phyloP scores from a whole-genome alignment of 2,329 filamentous ascomycete genomes.

The Aspergillus eucalypticola region DNA sequence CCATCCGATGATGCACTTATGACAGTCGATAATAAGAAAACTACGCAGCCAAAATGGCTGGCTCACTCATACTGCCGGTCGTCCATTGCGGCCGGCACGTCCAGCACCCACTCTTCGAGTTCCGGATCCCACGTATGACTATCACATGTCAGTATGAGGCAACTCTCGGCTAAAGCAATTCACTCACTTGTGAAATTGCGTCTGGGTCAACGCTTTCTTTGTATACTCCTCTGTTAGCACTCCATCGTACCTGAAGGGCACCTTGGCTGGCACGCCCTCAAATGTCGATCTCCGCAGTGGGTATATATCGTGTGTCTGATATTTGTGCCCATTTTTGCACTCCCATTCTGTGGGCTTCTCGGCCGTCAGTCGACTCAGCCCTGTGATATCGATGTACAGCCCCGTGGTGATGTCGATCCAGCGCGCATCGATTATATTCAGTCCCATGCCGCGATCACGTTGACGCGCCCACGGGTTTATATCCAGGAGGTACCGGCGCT shows the following conservation, averaged over 20 bases:
- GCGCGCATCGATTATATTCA: slow-evolving; percentile 79
- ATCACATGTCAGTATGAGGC: slow-evolving; percentile 15
- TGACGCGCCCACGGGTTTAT: slow-evolving; percentile 70
- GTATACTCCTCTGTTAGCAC: slow-evolving; percentile 45
- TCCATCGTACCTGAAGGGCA: slow-evolving; percentile 56
- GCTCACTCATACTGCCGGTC: slow-evolving; percentile 21
- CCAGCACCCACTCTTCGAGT: slow-evolving; percentile 36
- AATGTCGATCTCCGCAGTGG: slow-evolving; percentile 73
- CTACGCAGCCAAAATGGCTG: not conserved
- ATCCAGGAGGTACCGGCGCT: slow-evolving; percentile 68
- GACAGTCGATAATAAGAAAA: not conserved
- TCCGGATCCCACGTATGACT: slow-evolving; percentile 43
- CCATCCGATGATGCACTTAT: not conserved
- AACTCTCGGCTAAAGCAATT: not conserved
- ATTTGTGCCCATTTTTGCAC: slow-evolving; percentile 79
- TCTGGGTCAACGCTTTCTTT: slow-evolving; percentile 35
- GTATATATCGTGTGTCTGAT: slow-evolving; percentile 70
- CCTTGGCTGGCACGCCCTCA: slow-evolving; percentile 68
- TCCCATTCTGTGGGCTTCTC: slow-evolving; percentile 66
- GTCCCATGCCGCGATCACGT: slow-evolving; percentile 63
- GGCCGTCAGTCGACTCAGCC: slow-evolving; percentile 67
- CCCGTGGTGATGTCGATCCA: slow-evolving; percentile 78
- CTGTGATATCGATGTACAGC: slow-evolving; percentile 82
- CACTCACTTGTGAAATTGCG: slow-evolving; percentile 40
- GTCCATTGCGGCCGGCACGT: slow-evolving; percentile 21